Conservation (phyloP, 306 rosid genomes). For the Ochetophila trinervis region DNA sequence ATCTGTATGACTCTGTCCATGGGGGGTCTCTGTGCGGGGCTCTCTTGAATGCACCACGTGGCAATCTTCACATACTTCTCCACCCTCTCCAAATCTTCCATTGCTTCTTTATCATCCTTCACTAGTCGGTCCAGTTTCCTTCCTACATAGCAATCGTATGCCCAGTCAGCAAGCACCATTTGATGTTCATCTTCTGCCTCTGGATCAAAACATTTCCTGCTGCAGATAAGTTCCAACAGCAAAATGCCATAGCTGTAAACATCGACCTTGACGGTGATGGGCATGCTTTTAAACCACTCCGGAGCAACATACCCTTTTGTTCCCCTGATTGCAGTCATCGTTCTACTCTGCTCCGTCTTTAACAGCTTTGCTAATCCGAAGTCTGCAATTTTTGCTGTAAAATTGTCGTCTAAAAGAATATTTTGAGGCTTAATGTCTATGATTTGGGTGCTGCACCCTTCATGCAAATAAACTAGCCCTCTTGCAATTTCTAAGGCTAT, state of each 20-base stretch:
- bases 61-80: no score
- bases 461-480: constrained; percentile 31
- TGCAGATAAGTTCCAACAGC: constrained; percentile 21
- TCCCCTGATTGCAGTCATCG: constrained; percentile 7
- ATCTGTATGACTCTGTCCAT: no score
- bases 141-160: constrained; percentile 11
- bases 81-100: neutral
- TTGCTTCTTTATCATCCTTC: constrained; percentile 7
- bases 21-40: no score
- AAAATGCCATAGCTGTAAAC: constrained; percentile 34
- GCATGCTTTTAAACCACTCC: constrained; percentile 24
- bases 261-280: constrained; percentile 24
- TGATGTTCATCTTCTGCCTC: neutral
- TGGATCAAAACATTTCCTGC: neutral
- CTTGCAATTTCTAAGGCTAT: constrained; percentile 29
- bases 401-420: constrained; percentile 27
- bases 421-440: constrained; percentile 38
- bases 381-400: constrained; percentile 14
- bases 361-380: constrained; percentile 35
- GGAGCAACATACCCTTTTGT: constrained; percentile 36
- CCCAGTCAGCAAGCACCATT: constrained; percentile 22
- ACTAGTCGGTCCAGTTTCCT: neutral
- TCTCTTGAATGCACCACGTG: no score
- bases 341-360: neutral
- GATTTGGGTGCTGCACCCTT: constrained; percentile 17